phyloP scores from a whole-genome alignment of 345 rosid species.

The Durio zibethinus region DNA sequence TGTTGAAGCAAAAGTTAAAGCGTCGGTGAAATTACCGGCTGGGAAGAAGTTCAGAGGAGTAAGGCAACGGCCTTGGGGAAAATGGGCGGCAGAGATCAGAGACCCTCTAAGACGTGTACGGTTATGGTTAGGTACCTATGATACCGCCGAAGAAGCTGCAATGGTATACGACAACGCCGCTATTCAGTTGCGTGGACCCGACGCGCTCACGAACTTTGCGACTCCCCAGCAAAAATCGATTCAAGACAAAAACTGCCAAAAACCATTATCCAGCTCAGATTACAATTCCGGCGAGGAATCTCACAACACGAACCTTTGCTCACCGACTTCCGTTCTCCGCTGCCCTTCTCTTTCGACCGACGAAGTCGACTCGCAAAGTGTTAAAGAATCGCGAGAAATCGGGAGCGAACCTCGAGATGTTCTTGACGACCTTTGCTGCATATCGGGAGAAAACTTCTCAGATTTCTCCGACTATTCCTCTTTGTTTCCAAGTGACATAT shows the following conservation, averaged over 20 bases:
- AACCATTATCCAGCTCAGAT: conserved; percentile 25
- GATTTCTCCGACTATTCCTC: conserved; percentile 39
- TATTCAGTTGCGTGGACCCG: conserved; percentile 82
- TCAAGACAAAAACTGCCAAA: conserved; percentile 10
- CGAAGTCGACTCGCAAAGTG: conserved; percentile 38
- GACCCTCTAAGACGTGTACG: conserved; percentile 75
- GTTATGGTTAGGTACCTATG: conserved; percentile 84
- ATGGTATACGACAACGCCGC: conserved; percentile 93
- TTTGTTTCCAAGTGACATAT: conserved; percentile 37
- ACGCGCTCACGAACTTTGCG: conserved; percentile 82
- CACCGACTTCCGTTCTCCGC: conserved; percentile 81
- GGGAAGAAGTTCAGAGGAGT: conserved; percentile 81
- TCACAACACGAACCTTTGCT: conserved; percentile 32
- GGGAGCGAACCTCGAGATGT: conserved; percentile 13
- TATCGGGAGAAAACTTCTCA: conserved; percentile 37
- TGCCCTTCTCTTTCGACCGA: conserved; percentile 46
- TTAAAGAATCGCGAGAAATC: conserved; percentile 18
- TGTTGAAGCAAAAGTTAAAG: conserved; percentile 4
- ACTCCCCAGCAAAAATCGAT: conserved; percentile 30
- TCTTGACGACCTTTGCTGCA: conserved; percentile 26
- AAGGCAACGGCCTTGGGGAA: conserved; percentile 95
- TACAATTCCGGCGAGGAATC: conserved; percentile 52
- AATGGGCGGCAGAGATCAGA: conserved; percentile 99
- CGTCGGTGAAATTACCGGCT: conserved; percentile 10
- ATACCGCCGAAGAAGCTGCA: conserved; percentile 96